Evolutionary conservation across 2,329 filamentous ascomycete genomes (phyloP).

Genomic region (Epichloe sibirici): DNA sequence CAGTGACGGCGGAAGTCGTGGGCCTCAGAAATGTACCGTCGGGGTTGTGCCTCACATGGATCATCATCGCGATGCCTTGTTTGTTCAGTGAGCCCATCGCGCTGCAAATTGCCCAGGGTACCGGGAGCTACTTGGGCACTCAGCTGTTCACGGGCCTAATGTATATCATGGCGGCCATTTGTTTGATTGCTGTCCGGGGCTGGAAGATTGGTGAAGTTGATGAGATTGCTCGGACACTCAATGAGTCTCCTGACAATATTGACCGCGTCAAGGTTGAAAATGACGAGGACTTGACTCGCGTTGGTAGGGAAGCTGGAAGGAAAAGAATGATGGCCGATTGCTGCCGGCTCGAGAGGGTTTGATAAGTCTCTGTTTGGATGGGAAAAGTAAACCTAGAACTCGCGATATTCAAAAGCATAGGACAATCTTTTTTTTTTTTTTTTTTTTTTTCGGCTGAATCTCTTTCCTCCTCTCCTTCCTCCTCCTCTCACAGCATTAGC

Average conservation of each 20-base stretch:
- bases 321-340: constrained; percentile 21
- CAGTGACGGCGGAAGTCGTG: constrained; percentile 62
- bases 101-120: constrained; percentile 35
- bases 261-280: constrained; percentile 19
- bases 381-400: neutral
- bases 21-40: constrained; percentile 57
- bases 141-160: constrained; percentile 50
- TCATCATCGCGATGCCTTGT: constrained; percentile 56
- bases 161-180: constrained; percentile 37
- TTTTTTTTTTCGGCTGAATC: no score
- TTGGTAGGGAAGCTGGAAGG: constrained; percentile 18
- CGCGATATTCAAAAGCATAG: no score
- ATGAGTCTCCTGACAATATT: constrained; percentile 18
- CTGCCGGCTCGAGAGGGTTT: constrained; percentile 18
- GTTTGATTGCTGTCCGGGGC: constrained; percentile 21
- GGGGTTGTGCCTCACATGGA: constrained; percentile 57
- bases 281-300: constrained; percentile 17
- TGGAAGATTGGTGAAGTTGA: constrained; percentile 26
- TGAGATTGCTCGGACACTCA: constrained; percentile 19
- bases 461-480: no score
- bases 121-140: constrained; percentile 36
- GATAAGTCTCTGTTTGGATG: neutral
- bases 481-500: neutral
- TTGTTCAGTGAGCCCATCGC: constrained; percentile 58
- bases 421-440: no score